Percentiles rank a stretch among this genome's conserved stretches.
Evolutionary conservation across 2,329 filamentous ascomycete genomes (phyloP).

Genomic region (Periconia sp.): DNA sequence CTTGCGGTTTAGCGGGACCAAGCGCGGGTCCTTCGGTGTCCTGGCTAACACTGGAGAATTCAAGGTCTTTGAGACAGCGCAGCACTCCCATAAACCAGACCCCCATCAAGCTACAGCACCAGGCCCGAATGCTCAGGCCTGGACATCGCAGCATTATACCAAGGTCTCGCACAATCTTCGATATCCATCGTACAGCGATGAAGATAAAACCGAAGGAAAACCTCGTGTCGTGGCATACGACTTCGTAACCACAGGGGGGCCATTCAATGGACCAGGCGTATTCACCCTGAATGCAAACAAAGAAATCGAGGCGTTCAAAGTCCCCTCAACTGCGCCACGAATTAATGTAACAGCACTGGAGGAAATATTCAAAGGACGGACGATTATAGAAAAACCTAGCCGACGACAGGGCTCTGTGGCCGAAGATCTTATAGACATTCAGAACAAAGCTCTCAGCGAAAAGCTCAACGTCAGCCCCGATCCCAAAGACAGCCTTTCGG

Average conservation of each 20-base stretch:
- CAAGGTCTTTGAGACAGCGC: slow-evolving; percentile 57
- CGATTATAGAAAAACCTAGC: slow-evolving; percentile 33
- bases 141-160: slow-evolving; percentile 49
- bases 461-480: slow-evolving; percentile 29
- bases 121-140: slow-evolving; percentile 30
- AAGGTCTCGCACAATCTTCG: slow-evolving; percentile 46
- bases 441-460: slow-evolving; percentile 31
- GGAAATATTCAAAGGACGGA: slow-evolving; percentile 44
- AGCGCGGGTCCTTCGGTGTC: slow-evolving; percentile 59
- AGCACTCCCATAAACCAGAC: slow-evolving; percentile 46
- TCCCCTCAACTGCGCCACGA: slow-evolving; percentile 47
- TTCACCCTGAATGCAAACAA: slow-evolving; percentile 57
- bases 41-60: slow-evolving; percentile 62
- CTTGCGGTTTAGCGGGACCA: slow-evolving; percentile 61
- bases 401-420: slow-evolving; percentile 30
- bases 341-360: slow-evolving; percentile 48
- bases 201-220: slow-evolving; percentile 48
- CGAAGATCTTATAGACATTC: slow-evolving; percentile 37
- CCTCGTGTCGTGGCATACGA: slow-evolving; percentile 62
- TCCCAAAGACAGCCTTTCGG: slow-evolving; percentile 24
- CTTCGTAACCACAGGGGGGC: slow-evolving; percentile 54
- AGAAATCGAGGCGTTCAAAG: slow-evolving; percentile 52
- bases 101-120: slow-evolving; percentile 21
- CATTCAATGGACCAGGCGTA: slow-evolving; percentile 52
- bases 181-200: slow-evolving; percentile 50